A percentile compares a stretch with the other conserved stretches of the same genome.
Evolutionary conservation across 345 rosid genomes (phyloP).

Genomic region (Salix koriyanagi): DNA sequence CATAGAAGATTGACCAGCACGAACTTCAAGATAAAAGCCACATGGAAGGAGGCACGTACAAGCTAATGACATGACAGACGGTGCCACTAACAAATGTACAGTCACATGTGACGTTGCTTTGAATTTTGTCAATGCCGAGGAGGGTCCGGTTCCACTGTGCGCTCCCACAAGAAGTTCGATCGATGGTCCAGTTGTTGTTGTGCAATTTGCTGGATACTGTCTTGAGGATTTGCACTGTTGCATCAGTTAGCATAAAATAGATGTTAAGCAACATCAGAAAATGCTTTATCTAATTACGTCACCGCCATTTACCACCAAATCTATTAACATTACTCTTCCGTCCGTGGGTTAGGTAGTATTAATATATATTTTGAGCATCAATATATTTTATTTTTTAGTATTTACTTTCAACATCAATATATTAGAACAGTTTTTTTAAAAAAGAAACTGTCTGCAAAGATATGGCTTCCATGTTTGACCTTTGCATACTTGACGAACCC

Average conservation of each 20-base stretch:
- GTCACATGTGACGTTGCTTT: constrained; percentile 45
- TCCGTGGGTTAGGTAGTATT: no score
- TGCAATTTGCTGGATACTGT: constrained; percentile 43
- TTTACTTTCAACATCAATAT: no score
- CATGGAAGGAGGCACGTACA: constrained; percentile 39
- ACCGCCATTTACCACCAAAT: neutral
- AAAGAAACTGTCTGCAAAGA: no score
- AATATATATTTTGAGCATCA: no score
- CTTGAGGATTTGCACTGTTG: constrained; percentile 46
- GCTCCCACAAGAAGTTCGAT: constrained; percentile 40
- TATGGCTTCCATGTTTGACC: no score
- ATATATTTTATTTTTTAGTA: no score
- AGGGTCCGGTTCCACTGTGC: constrained; percentile 25
- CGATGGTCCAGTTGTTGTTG: constrained; percentile 25
- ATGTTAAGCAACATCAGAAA: neutral
- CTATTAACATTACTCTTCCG: neutral
- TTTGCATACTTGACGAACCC: neutral
- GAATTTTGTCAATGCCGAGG: neutral
- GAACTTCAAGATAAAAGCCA: neutral
- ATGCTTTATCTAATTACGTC: neutral
- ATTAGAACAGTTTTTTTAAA: no score
- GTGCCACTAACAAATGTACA: constrained; percentile 33
- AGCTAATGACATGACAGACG: constrained; percentile 51
- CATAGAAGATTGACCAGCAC: neutral
- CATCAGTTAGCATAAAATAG: neutral